These are phyloP conservation scores for Colletotrichum zoysiae DNA, from an alignment of 2,329 filamentous ascomycete genomes.

Conservation along the genomic window DNA sequence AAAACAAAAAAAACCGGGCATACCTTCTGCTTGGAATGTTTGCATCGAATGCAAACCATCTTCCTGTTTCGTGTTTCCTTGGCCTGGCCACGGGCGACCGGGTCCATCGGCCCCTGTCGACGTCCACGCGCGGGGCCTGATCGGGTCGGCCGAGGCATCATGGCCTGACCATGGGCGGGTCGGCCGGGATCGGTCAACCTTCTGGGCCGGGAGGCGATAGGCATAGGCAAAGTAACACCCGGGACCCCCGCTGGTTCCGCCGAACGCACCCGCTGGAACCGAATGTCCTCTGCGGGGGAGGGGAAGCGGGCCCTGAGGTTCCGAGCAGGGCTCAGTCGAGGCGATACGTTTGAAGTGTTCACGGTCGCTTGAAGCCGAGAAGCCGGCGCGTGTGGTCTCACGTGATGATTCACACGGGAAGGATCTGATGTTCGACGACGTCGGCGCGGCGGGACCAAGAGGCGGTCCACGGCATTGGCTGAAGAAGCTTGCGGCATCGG, in stretches of 20 bases:
- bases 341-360: neutral
- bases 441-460: neutral
- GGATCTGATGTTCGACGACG: conserved; percentile 7
- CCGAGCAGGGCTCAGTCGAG: neutral
- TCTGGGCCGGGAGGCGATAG: conserved; percentile 5
- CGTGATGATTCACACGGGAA: neutral
- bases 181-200: neutral
- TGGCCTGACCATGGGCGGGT: neutral
- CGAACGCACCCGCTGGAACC: conserved; percentile 2
- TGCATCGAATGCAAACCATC: conserved; percentile 43
- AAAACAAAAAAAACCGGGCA: no score
- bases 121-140: conserved; percentile 28
- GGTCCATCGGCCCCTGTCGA: conserved; percentile 37
- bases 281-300: neutral
- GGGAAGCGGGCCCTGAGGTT: neutral
- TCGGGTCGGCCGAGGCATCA: neutral
- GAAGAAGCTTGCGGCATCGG: neutral
- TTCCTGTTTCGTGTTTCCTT: conserved; percentile 40
- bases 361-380: neutral
- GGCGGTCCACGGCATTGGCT: neutral
- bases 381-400: neutral
- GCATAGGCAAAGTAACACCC: conserved; percentile 7
- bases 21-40: conserved; percentile 35
- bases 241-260: neutral
- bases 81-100: conserved; percentile 25